Evolutionary conservation across 1,284 basidiomycete genomes (phyloP), one percentile per base, ranked within the genome.

Genomic region (Porogramme epimiltina): DNA sequence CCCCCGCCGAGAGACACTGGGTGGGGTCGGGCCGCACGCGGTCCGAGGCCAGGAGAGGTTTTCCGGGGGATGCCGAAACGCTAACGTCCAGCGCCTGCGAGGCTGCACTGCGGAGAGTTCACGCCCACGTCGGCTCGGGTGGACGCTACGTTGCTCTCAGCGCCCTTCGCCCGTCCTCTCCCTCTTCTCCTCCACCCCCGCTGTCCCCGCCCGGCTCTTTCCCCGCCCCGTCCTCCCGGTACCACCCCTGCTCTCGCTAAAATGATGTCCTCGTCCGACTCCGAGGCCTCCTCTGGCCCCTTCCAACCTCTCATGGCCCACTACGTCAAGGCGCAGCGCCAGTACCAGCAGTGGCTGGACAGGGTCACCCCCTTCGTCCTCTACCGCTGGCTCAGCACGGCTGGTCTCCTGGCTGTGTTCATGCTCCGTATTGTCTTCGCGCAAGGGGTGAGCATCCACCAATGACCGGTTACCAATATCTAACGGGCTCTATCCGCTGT

Each of bases 311-410:
- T 83, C 47, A 68, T 73, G 19, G 73, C 73, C 25, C 76, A 79
- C 48, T 79, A 77, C 60, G 68, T 73, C 19, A 79, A 80, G 62
- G 49, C 79, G 15, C 77, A 79, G 62, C 80, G 90, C 26, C 81
- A 84, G 66, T 91, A 93, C 68, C 95, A 97, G 71, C 85, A 87
- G 64, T 72, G 85, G 24, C 80, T 98, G 34, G 97, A 99, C 77
- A 82, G 89, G 44, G 89, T 91, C 71, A 98, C 96, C 3, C 97
- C 97, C 0, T 87, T 95, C 69, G 82, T 89, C 23, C 70, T 93
- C 19, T 83, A 96, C 64, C 84, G 97, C 58, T 99, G 97, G 97
- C 66, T 90, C n/a, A 81, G 79, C 19, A 94, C 93, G 4, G 77
- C 78, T 3, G 90, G 76, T 2, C 66, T 98, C 23, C 73, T 97